Conservation (phyloP, 345 rosid species). For the Rhizophora mangle region DNA sequence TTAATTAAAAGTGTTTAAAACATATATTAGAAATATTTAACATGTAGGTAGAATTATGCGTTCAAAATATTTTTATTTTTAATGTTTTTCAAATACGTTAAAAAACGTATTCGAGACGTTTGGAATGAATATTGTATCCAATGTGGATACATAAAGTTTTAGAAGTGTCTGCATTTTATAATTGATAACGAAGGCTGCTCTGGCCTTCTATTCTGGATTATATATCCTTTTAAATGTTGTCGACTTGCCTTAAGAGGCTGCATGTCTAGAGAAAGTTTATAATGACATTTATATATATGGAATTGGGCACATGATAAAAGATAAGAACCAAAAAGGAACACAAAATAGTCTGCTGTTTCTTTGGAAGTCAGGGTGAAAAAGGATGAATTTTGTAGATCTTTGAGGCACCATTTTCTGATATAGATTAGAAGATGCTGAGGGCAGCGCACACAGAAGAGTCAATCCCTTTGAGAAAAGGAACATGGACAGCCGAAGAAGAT, state of each 20-base stretch:
- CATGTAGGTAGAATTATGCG: no score
- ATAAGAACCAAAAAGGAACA: background rate
- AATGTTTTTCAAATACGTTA: no score
- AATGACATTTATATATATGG: background rate
- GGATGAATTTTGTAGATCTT: background rate
- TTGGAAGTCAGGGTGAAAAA: background rate
- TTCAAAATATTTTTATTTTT: no score
- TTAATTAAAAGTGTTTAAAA: no score
- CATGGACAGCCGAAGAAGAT: constrained; percentile 38
- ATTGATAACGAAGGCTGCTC: background rate
- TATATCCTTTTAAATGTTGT: background rate
- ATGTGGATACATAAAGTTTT: no score
- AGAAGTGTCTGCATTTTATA: no score
- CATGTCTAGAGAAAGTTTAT: background rate
- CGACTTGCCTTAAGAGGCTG: background rate
- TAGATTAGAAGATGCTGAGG: background rate
- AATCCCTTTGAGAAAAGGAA: constrained; percentile 20
- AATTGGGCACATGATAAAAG: background rate
- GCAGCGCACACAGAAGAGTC: background rate
- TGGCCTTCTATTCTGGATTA: background rate
- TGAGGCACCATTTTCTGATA: background rate
- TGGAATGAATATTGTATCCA: no score
- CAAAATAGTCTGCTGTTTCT: background rate
- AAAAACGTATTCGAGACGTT: no score
- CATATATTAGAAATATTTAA: no score